Evolutionary conservation across 148 eudicot species (phyloP).

Genomic region (Spergularia bocconei): DNA sequence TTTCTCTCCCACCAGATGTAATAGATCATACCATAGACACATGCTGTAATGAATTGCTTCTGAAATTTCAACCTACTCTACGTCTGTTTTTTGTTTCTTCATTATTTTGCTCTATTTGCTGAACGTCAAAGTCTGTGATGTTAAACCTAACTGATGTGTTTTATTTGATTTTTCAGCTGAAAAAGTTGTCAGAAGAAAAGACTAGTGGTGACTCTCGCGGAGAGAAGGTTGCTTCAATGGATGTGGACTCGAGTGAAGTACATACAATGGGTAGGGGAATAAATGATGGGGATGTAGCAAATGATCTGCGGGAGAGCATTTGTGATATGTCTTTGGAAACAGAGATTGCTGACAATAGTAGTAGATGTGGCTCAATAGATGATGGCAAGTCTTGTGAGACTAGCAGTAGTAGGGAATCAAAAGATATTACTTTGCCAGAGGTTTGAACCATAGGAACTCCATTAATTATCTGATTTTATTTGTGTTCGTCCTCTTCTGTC

Average conservation of each 20-base stretch:
- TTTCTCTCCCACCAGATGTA: no score
- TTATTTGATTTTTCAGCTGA: conserved; percentile 47
- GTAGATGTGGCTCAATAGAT: conserved; percentile 25
- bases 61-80: neutral
- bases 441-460: conserved; percentile 36
- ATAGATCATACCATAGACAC: no score
- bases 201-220: conserved; percentile 22
- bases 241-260: conserved; percentile 26
- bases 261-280: conserved; percentile 41
- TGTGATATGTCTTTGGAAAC: conserved; percentile 52
- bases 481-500: conserved; percentile 4
- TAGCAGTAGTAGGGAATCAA: conserved; percentile 35
- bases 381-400: conserved; percentile 33
- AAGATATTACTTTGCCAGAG: conserved; percentile 62
- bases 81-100: neutral
- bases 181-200: conserved; percentile 41
- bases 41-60: neutral
- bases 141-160: conserved; percentile 12
- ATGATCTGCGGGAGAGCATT: conserved; percentile 43
- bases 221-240: conserved; percentile 31
- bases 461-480: neutral
- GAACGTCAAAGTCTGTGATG: neutral
- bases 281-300: conserved; percentile 45
- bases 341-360: conserved; percentile 30
- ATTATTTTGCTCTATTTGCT: neutral